Percentiles rank a stretch among this genome's conserved stretches.
phyloP scores from a whole-genome alignment of 2,329 filamentous ascomycete species.

The Periconia sp. region DNA sequence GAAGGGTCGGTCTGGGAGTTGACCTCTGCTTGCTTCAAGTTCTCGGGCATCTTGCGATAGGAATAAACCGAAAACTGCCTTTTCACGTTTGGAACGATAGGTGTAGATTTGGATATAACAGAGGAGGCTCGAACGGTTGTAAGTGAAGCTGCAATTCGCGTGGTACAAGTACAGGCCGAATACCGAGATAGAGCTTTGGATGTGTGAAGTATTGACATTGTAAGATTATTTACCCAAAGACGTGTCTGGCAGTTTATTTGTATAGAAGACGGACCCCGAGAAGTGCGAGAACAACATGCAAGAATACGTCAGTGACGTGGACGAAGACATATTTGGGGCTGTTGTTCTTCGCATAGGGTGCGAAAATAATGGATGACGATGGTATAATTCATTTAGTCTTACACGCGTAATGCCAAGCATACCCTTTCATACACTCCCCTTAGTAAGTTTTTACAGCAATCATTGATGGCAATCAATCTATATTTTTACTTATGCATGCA shows the following conservation, averaged over 20 bases:
- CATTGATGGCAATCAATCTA: too few species aligned
- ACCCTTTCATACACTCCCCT: too few species aligned
- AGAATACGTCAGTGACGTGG: conserved; percentile 1
- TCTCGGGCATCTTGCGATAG: conserved; percentile 48
- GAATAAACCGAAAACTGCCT: conserved; percentile 21
- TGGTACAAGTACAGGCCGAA: background rate
- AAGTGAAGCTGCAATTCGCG: background rate
- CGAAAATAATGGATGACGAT: conserved; percentile 8
- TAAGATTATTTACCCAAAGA: background rate
- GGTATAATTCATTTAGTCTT: background rate
- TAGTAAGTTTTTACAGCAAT: too few species aligned
- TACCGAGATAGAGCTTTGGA: background rate
- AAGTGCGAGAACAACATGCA: background rate
- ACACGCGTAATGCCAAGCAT: conserved; percentile 11
- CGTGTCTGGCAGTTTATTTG: background rate
- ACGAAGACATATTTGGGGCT: conserved; percentile 2
- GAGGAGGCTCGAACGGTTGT: background rate
- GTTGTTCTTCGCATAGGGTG: background rate
- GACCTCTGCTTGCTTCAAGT: conserved; percentile 44
- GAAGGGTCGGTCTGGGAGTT: conserved; percentile 49
- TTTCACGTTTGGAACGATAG: background rate
- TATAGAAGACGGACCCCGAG: background rate
- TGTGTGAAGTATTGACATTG: background rate
- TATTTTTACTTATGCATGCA: too few species aligned
- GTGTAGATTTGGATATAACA: background rate